Evolutionary conservation across 106 monocot genomes (phyloP).

Genomic region (Apostasia ramifera): DNA sequence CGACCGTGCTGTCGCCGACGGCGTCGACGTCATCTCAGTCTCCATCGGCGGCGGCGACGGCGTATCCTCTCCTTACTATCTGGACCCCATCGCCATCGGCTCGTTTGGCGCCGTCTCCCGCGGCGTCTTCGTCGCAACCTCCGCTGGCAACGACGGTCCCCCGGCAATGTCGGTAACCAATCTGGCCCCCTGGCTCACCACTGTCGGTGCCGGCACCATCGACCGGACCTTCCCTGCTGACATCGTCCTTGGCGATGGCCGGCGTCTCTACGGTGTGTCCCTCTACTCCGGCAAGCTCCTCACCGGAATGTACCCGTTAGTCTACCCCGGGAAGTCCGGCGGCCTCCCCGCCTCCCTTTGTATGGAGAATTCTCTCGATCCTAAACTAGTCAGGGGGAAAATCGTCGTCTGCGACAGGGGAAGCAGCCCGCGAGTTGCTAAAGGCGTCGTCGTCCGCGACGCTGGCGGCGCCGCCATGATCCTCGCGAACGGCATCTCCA

Average conservation of each 20-base stretch:
- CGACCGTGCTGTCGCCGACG: constrained; percentile 82
- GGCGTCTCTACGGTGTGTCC: constrained; percentile 55
- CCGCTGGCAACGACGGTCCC: constrained; percentile 94
- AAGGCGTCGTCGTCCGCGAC: constrained; percentile 71
- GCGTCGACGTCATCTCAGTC: constrained; percentile 86
- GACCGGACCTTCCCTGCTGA: constrained; percentile 86
- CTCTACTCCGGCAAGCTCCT: constrained; percentile 73
- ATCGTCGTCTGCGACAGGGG: constrained; percentile 92
- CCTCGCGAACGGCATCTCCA: constrained; percentile 76
- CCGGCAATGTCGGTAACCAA: constrained; percentile 86
- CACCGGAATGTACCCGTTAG: constrained; percentile 35
- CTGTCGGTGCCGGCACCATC: constrained; percentile 91
- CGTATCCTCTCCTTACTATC: constrained; percentile 69
- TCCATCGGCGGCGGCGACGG: constrained; percentile 93
- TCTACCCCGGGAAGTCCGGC: constrained; percentile 59
- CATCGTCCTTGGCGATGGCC: constrained; percentile 69
- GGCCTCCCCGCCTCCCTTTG: constrained; percentile 81
- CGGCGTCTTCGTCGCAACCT: constrained; percentile 79
- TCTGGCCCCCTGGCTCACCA: constrained; percentile 84
- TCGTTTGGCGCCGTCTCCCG: constrained; percentile 60
- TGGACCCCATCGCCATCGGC: constrained; percentile 90
- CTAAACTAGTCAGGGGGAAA: constrained; percentile 54
- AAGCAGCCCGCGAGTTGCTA: constrained; percentile 87
- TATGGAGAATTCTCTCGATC: constrained; percentile 87
- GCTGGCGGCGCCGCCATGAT: constrained; percentile 89